Evolutionary conservation across 2,329 filamentous ascomycete species (phyloP), one percentile per base, ranked within the genome.

Genomic region (Aspergillus fischeri): DNA sequence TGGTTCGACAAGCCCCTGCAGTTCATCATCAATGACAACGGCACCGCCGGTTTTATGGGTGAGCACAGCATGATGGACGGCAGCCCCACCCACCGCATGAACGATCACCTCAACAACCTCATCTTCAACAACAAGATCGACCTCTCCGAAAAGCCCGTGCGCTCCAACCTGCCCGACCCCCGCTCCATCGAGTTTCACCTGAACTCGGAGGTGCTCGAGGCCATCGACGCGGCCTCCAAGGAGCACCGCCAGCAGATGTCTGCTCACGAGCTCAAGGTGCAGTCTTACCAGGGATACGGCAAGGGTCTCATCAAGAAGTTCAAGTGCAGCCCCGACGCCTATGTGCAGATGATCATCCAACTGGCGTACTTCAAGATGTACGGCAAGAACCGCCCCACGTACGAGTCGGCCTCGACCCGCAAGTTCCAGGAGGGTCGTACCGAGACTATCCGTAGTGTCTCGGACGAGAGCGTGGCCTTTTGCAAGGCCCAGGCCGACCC

Each of bases 51-150:
- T 60, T 99, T 99, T 83, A 93, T 92, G 83, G 94, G 94, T 70
- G 94, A 99, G 79, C 94, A 99, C 83, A 95, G 90, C 68, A 97
- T 99, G 94, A 99, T 99, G 95, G 94, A 99, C 73, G 94, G 95
- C 63, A 99, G 94, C 6, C 92, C 95, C 1, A 99, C 95, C 2
- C 94, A 97, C 78, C 89, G 95, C 44, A 63, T 99, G 17, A 99
- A 97, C 75, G 94, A 99, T 82, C 94, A 92, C 71, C 84, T 95
- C 72, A 95, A 93, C 79, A 86, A 90, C 72, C 84, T 90, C 70
- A 97, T 97, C 75, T 92, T 96, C 78, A 88, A 88, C 79, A 93
- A 96, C 79, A 95, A 94, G 74, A 86, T 99, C 58, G 92, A 97
- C 76, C 90, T 97, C 71, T 89, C 88, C 59, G 84, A 92, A 72